These are phyloP conservation scores for Pogostemon cablin DNA, from an alignment of 257 asterid genomes.

Conservation along the genomic window DNA sequence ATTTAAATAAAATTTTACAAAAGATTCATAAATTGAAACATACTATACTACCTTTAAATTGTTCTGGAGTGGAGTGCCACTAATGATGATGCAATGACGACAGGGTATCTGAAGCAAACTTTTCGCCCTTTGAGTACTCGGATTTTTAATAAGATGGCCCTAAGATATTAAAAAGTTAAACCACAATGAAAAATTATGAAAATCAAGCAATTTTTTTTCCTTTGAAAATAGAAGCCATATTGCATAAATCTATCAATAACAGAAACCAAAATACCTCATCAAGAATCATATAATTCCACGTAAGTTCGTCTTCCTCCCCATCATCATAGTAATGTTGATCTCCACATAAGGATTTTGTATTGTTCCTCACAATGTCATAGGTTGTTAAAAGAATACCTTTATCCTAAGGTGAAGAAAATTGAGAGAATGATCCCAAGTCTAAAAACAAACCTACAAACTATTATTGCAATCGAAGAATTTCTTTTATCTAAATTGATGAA, in stretches of 20 bases:
- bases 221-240: constrained; percentile 12
- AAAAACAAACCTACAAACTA: background rate
- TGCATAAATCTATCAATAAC: constrained; percentile 20
- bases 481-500: background rate
- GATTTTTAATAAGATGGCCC: constrained; percentile 99
- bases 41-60: constrained; percentile 77
- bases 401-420: constrained; percentile 50
- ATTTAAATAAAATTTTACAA: constrained; percentile 12
- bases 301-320: constrained; percentile 57
- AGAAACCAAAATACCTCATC: constrained; percentile 65
- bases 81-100: constrained; percentile 79
- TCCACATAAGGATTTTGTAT: constrained; percentile 69
- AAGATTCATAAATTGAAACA: constrained; percentile 3
- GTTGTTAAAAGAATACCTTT: constrained; percentile 92
- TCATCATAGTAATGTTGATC: constrained; percentile 45
- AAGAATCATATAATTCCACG: constrained; percentile 93
- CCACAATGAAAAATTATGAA: background rate
- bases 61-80: constrained; percentile 98
- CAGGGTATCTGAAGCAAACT: constrained; percentile 92
- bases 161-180: constrained; percentile 33
- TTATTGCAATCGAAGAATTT: background rate
- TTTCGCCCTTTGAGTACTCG: constrained; percentile 97
- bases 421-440: constrained; percentile 22
- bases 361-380: constrained; percentile 87
- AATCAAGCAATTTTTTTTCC: background rate